Percentiles rank a stretch among this genome's conserved stretches.
These are phyloP conservation scores for Ceratobasidium sp. DNA, from an alignment of 1,284 basidiomycete species.

Conservation along the genomic window DNA sequence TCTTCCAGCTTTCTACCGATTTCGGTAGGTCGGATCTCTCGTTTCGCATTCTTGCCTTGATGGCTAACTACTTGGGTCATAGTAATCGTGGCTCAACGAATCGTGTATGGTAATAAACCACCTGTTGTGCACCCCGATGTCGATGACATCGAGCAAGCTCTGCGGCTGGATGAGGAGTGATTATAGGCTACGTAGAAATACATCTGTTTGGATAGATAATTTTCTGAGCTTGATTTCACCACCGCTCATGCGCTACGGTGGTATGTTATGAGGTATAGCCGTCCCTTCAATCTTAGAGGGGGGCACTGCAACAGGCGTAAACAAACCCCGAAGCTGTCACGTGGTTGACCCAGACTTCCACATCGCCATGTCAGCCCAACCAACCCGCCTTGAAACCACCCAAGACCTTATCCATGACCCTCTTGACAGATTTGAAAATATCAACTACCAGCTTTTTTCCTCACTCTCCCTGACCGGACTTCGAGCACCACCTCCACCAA, in stretches of 20 bases:
- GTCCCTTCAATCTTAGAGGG: no score
- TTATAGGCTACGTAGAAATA: background rate
- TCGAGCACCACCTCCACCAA: conserved; percentile 60
- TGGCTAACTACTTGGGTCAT: conserved; percentile 42
- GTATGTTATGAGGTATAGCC: no score
- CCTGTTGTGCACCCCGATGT: conserved; percentile 66
- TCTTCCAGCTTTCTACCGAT: conserved; percentile 83
- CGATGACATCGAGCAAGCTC: conserved; percentile 77
- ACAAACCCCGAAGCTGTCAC: conserved; percentile 9
- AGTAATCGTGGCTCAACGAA: conserved; percentile 77
- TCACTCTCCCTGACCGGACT: conserved; percentile 64
- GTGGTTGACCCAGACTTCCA: background rate
- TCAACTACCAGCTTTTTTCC: conserved; percentile 76
- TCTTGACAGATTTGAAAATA: conserved; percentile 67
- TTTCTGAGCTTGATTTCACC: no score
- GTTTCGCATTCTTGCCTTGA: conserved; percentile 25
- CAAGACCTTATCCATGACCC: conserved; percentile 68
- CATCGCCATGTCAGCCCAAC: conserved; percentile 1
- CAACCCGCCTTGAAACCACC: conserved; percentile 53
- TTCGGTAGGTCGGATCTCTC: conserved; percentile 62
- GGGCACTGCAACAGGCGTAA: no score
- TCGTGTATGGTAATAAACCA: conserved; percentile 73
- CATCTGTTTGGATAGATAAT: background rate
- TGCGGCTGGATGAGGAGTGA: conserved; percentile 67
- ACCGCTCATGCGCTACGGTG: no score